These are phyloP conservation scores for Leccinum sublutescens DNA, from an alignment of 768 basidiomycete genomes.

Conservation along the genomic window DNA sequence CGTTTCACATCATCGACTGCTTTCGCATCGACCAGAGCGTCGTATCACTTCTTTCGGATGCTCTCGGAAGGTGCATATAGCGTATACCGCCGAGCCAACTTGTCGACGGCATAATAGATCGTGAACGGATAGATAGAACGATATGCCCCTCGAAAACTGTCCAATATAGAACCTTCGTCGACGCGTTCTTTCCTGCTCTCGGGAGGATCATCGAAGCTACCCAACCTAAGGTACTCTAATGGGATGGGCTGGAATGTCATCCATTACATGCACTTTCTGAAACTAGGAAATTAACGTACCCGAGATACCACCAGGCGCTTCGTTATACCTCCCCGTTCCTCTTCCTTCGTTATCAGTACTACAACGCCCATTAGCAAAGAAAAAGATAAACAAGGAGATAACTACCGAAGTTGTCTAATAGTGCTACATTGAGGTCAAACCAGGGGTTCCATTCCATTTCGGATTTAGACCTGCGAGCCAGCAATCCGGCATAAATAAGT, in stretches of 20 bases:
- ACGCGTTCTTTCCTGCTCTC: slow-evolving; percentile 64
- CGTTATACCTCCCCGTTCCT: slow-evolving; percentile 48
- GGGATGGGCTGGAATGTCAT: slow-evolving; percentile 63
- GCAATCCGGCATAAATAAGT: slow-evolving; percentile 62
- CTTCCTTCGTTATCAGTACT: slow-evolving; percentile 69
- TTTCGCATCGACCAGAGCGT: slow-evolving; percentile 58
- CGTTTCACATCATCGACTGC: slow-evolving; percentile 60
- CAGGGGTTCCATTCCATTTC: slow-evolving; percentile 72
- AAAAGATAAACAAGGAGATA: background rate
- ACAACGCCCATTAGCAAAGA: slow-evolving; percentile 6
- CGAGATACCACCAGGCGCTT: slow-evolving; percentile 61
- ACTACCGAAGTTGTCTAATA: slow-evolving; percentile 79
- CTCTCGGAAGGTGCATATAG: slow-evolving; percentile 62
- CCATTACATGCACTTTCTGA: slow-evolving; percentile 3
- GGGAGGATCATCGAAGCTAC: slow-evolving; percentile 54
- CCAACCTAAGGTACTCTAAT: slow-evolving; percentile 73
- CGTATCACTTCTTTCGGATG: slow-evolving; percentile 61
- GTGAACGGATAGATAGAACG: slow-evolving; percentile 73
- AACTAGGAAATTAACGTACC: slow-evolving; percentile 40
- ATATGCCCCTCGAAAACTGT: slow-evolving; percentile 50
- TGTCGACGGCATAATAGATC: slow-evolving; percentile 65
- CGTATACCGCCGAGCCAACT: slow-evolving; percentile 62
- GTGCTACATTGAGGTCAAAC: slow-evolving; percentile 61
- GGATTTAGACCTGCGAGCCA: slow-evolving; percentile 57
- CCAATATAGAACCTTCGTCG: slow-evolving; percentile 58